A percentile compares a stretch with the other conserved stretches of the same genome.
Conservation (phyloP, 495 filamentous ascomycete species). For the Aspergillus haitiensis region DNA sequence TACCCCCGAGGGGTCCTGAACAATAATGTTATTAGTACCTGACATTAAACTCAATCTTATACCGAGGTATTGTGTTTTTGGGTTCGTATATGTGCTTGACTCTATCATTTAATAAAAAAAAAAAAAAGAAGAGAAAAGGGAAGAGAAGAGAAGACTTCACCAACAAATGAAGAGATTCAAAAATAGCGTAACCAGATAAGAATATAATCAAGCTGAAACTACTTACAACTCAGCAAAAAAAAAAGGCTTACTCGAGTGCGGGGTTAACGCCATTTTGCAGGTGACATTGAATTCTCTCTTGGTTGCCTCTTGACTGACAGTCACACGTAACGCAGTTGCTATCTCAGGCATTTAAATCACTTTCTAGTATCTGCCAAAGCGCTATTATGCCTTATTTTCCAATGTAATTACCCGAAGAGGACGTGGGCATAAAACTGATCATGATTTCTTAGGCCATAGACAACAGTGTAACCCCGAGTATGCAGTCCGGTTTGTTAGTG, state of each 20-base stretch:
- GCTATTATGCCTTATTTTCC: neutral
- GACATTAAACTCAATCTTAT: too few species aligned
- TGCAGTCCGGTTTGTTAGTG: conserved; percentile 11
- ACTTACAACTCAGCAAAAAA: neutral
- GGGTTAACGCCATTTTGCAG: neutral
- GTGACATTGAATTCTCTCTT: neutral
- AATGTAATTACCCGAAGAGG: neutral
- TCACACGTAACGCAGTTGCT: neutral
- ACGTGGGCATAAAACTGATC: neutral
- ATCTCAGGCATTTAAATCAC: neutral
- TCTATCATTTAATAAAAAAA: neutral
- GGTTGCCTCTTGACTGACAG: neutral
- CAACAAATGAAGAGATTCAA: too few species aligned
- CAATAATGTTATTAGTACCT: too few species aligned
- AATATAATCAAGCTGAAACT: neutral
- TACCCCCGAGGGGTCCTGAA: too few species aligned
- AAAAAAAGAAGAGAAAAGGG: neutral
- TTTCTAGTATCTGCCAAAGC: neutral
- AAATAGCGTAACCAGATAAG: neutral
- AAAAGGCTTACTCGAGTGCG: neutral
- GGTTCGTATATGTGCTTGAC: too few species aligned
- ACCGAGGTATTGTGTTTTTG: too few species aligned
- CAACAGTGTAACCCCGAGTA: neutral
- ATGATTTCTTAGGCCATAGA: neutral
- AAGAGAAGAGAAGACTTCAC: neutral